These are phyloP conservation scores for Chalaropsis ovoidea DNA, from an alignment of 2,329 filamentous ascomycete genomes.

Conservation along the genomic window DNA sequence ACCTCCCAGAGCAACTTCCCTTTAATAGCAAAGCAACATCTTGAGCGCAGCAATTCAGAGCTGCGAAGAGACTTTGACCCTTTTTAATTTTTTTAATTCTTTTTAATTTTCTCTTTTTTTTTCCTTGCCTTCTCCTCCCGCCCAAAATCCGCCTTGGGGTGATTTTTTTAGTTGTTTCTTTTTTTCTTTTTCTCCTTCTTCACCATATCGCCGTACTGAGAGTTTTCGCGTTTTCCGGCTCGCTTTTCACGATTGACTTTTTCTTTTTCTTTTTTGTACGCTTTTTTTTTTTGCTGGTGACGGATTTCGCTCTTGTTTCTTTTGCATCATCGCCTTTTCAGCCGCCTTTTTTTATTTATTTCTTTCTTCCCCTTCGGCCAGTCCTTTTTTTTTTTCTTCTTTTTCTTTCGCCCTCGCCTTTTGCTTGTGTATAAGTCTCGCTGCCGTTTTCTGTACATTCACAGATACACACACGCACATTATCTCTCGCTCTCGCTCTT, in stretches of 20 bases:
- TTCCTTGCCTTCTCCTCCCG: not conserved
- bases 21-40: constrained; percentile 13
- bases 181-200: not conserved
- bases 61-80: not conserved
- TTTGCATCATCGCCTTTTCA: constrained; percentile 23
- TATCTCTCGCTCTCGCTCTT: not conserved
- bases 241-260: not conserved
- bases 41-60: not conserved
- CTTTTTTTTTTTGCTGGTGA: not conserved
- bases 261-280: not conserved
- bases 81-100: not conserved
- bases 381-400: not conserved
- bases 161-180: not conserved
- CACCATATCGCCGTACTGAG: not conserved
- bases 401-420: not conserved
- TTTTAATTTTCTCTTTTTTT: not conserved
- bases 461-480: not conserved
- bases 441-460: not conserved
- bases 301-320: constrained; percentile 6
- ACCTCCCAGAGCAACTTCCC: constrained; percentile 4
- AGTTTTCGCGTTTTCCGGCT: constrained; percentile 1
- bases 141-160: not conserved
- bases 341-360: constrained; percentile 13
- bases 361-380: not conserved
- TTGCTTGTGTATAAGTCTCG: constrained; percentile 19